Conservation (phyloP, 495 filamentous ascomycete genomes). For the Penicillium subrubescens region DNA sequence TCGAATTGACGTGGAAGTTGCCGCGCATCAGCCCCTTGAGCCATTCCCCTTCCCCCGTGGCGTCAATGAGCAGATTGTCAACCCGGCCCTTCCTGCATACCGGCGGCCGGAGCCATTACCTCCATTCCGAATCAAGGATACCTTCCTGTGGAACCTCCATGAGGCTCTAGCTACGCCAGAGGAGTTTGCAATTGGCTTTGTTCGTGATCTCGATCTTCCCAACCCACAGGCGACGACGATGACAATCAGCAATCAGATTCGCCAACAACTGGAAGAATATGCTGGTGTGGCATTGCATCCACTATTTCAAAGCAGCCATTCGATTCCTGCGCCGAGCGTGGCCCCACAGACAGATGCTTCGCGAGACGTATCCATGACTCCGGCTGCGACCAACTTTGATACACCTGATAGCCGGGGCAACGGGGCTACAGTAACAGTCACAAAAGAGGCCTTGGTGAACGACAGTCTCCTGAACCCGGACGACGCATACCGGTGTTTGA, state of each 20-base stretch:
- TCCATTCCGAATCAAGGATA: constrained; percentile 85
- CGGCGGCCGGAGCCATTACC: constrained; percentile 73
- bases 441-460: constrained; percentile 46
- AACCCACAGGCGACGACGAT: constrained; percentile 63
- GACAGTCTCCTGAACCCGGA: constrained; percentile 74
- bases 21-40: constrained; percentile 72
- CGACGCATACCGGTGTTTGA: constrained; percentile 88
- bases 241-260: constrained; percentile 89
- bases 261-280: constrained; percentile 94
- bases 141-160: constrained; percentile 96
- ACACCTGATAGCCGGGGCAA: constrained; percentile 52
- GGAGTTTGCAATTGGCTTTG: constrained; percentile 86
- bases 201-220: constrained; percentile 93
- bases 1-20: constrained; percentile 91
- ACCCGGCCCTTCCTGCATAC: constrained; percentile 71
- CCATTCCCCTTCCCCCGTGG: constrained; percentile 68
- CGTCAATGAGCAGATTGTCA: constrained; percentile 61
- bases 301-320: constrained; percentile 67
- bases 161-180: constrained; percentile 93
- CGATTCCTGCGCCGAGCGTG: constrained; percentile 41
- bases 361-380: constrained; percentile 56
- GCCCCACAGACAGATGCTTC: constrained; percentile 41
- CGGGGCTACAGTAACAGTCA: constrained; percentile 35
- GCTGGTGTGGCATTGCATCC: constrained; percentile 92
- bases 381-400: constrained; percentile 44